phyloP scores from a whole-genome alignment of 2,329 filamentous ascomycete genomes.

The Botrytis sinoallii region DNA sequence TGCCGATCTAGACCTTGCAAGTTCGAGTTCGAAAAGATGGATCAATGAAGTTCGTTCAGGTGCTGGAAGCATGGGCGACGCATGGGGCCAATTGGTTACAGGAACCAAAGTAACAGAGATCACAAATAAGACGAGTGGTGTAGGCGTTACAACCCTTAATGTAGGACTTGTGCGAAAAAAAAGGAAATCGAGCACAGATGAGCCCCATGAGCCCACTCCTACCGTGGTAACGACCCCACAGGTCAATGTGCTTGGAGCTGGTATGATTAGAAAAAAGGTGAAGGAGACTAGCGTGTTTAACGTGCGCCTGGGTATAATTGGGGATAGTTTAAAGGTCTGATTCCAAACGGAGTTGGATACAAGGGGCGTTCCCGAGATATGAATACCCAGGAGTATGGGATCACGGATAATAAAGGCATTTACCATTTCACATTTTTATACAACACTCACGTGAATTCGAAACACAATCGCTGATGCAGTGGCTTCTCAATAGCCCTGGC shows the following conservation, averaged over 20 bases:
- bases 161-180: conserved; percentile 50
- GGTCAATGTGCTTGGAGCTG: conserved; percentile 49
- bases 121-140: conserved; percentile 22
- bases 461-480: not conserved
- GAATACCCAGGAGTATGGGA: conserved; percentile 17
- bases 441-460: not conserved
- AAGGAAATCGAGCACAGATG: conserved; percentile 40
- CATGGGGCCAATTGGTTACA: conserved; percentile 51
- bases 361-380: not conserved
- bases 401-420: not conserved
- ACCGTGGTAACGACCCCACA: conserved; percentile 18
- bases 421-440: not conserved
- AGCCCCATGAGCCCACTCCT: conserved; percentile 15
- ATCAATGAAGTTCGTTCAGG: conserved; percentile 59
- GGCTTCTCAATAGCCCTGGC: not conserved
- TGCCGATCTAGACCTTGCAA: conserved; percentile 59
- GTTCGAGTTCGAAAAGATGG: conserved; percentile 67
- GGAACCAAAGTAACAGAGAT: conserved; percentile 42
- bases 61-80: conserved; percentile 37
- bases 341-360: conserved; percentile 12
- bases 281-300: conserved; percentile 41
- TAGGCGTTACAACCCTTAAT: conserved; percentile 39
- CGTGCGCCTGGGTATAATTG: not conserved
- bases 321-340: not conserved
- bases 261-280: conserved; percentile 56